phyloP scores from a whole-genome alignment of 2,329 filamentous ascomycete genomes.

The Seiridium unicorne region DNA sequence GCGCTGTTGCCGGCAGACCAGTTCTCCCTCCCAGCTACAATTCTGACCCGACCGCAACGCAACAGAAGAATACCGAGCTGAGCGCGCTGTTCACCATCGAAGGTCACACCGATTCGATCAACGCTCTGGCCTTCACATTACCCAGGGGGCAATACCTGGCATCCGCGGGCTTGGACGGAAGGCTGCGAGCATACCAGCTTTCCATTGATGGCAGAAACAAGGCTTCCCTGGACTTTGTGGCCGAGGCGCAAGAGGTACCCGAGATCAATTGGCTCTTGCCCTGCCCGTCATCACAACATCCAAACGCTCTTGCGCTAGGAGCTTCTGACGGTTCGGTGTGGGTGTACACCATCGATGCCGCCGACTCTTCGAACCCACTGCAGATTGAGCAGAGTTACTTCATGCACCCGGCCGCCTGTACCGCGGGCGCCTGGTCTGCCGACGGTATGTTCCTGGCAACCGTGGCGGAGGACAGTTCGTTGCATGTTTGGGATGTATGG shows the following conservation, averaged over 20 bases:
- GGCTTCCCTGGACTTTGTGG: slow-evolving; percentile 60
- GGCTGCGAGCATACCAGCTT: slow-evolving; percentile 67
- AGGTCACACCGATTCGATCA: slow-evolving; percentile 92
- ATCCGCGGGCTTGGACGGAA: slow-evolving; percentile 86
- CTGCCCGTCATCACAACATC: slow-evolving; percentile 68
- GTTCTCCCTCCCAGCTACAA: slow-evolving; percentile 77
- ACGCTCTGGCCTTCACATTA: slow-evolving; percentile 79
- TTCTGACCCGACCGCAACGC: slow-evolving; percentile 60
- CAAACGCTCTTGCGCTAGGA: slow-evolving; percentile 83
- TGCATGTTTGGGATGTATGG: slow-evolving; percentile 93
- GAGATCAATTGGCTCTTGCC: slow-evolving; percentile 89
- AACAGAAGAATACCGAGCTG: slow-evolving; percentile 52
- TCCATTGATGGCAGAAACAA: slow-evolving; percentile 44
- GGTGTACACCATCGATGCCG: slow-evolving; percentile 83
- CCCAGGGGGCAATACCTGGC: slow-evolving; percentile 81
- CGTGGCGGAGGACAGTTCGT: slow-evolving; percentile 81
- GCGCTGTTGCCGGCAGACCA: slow-evolving; percentile 60
- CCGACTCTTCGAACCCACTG: slow-evolving; percentile 58
- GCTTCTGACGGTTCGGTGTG: slow-evolving; percentile 90
- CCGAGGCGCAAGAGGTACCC: slow-evolving; percentile 83
- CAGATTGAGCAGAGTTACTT: slow-evolving; percentile 91
- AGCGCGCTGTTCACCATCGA: slow-evolving; percentile 71
- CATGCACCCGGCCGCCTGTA: slow-evolving; percentile 81
- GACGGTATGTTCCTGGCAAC: slow-evolving; percentile 86
- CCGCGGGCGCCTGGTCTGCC: slow-evolving; percentile 85